Conservation (phyloP, 805 yeast species). For the Suhomyces canberraensis region DNA sequence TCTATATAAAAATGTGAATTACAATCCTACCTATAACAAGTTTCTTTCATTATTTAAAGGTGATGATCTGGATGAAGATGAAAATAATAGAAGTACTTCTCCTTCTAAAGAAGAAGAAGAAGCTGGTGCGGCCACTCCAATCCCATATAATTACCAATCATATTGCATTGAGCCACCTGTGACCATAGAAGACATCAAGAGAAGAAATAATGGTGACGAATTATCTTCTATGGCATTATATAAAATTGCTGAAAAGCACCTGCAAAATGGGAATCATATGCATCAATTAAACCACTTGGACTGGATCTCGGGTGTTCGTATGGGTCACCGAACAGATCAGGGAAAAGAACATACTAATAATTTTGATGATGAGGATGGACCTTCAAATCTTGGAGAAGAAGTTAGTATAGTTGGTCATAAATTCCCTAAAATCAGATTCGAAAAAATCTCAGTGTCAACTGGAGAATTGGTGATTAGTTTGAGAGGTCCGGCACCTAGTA, state of each 20-base stretch:
- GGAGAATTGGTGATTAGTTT: conserved; percentile 77
- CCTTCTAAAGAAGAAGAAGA: conserved; percentile 1
- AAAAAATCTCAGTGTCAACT: conserved; percentile 81
- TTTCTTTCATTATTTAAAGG: conserved; percentile 16
- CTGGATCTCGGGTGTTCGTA: conserved; percentile 91
- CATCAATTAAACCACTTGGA: conserved; percentile 65
- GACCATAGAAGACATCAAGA: conserved; percentile 28
- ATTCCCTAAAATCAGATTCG: conserved; percentile 83
- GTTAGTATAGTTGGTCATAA: conserved; percentile 84
- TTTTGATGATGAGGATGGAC: conserved; percentile 27
- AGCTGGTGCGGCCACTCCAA: neutral
- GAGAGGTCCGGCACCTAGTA: conserved; percentile 49
- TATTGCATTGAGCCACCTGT: conserved; percentile 38
- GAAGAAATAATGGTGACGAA: conserved; percentile 31
- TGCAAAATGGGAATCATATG: conserved; percentile 27
- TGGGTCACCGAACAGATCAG: conserved; percentile 49
- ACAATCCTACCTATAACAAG: conserved; percentile 32
- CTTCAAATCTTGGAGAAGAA: conserved; percentile 83
- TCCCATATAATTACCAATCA: conserved; percentile 25
- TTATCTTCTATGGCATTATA: conserved; percentile 36
- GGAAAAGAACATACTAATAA: conserved; percentile 16
- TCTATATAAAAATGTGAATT: conserved; percentile 34
- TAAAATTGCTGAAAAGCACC: conserved; percentile 35
- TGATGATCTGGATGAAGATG: conserved; percentile 13
- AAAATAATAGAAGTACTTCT: neutral